Conservation (phyloP, 331 rosid species). For the Erythrophleum ivorense region DNA sequence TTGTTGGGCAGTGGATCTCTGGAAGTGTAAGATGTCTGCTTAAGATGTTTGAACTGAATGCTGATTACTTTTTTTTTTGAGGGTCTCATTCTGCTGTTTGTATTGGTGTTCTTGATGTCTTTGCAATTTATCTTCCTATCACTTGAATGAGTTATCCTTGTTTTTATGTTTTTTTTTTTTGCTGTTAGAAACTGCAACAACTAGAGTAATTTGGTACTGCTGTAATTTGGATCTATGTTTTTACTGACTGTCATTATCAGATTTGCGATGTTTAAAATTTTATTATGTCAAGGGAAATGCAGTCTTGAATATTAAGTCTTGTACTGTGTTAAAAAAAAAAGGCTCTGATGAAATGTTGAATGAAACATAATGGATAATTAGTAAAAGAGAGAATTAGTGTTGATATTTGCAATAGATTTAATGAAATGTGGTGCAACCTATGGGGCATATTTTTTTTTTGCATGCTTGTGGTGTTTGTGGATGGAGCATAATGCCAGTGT, state of each 20-base stretch:
- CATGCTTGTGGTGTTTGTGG: not conserved
- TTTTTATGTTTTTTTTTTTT: not conserved
- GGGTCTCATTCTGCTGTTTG: conserved; percentile 22
- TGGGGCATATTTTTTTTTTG: not conserved
- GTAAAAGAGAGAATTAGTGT: conserved; percentile 23
- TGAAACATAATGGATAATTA: conserved; percentile 30
- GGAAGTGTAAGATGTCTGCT: conserved; percentile 81
- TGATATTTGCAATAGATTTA: conserved; percentile 18
- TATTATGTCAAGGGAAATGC: conserved; percentile 19
- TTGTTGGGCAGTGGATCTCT: conserved; percentile 88
- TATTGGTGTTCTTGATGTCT: conserved; percentile 10
- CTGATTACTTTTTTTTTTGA: not conserved
- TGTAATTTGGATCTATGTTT: not conserved
- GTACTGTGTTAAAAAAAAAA: not conserved
- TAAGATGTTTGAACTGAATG: conserved; percentile 29
- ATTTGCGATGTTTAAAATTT: conserved; percentile 31
- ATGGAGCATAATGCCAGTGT: not conserved
- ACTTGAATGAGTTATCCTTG: not conserved
- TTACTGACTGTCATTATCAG: not conserved
- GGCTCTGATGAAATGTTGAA: conserved; percentile 14
- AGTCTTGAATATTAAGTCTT: conserved; percentile 6
- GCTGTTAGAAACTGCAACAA: not conserved
- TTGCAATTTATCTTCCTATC: conserved; percentile 31
- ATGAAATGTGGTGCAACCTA: conserved; percentile 3
- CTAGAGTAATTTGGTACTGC: too few relatives aligned